Percentiles rank a stretch among this genome's conserved stretches.
phyloP scores from a whole-genome alignment of 306 rosid genomes.

The Hippophae rhamnoides region DNA sequence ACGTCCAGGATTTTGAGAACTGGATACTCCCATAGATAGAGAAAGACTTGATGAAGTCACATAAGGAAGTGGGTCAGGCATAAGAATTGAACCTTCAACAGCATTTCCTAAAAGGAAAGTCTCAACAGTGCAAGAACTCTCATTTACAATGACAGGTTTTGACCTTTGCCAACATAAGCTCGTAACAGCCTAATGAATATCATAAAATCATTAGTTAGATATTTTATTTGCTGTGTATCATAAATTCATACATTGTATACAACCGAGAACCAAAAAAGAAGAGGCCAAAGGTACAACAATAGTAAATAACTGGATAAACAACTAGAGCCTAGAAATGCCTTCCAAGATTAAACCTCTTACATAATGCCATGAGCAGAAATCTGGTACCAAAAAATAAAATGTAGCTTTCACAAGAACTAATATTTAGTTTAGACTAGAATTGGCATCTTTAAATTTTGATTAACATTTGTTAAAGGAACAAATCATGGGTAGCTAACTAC shows the following conservation, averaged over 20 bases:
- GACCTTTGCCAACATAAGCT: conserved; percentile 99
- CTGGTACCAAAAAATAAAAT: not conserved
- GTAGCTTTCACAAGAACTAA: not conserved
- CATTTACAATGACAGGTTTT: conserved; percentile 77
- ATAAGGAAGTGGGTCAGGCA: conserved; percentile 98
- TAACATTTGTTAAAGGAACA: conserved; percentile 2
- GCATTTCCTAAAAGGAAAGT: conserved; percentile 81
- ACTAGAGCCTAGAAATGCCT: no score
- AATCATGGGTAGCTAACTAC: not conserved
- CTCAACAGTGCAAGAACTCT: conserved; percentile 67
- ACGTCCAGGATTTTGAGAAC: conserved; percentile 61
- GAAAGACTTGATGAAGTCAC: conserved; percentile 54
- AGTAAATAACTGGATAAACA: no score
- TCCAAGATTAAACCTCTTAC: not conserved
- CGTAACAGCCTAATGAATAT: conserved; percentile 73
- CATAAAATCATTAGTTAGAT: conserved; percentile 20
- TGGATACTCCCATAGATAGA: conserved; percentile 41
- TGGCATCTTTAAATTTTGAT: not conserved
- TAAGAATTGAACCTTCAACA: conserved; percentile 87
- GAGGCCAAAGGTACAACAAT: not conserved
- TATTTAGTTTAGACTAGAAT: not conserved
- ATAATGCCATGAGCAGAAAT: not conserved
- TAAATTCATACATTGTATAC: conserved; percentile 1
- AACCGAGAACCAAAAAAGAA: not conserved
- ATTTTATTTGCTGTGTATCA: not conserved